Base-by-base conservation (phyloP, 768 basidiomycete species). In the Calocybe cyanea region DNA sequence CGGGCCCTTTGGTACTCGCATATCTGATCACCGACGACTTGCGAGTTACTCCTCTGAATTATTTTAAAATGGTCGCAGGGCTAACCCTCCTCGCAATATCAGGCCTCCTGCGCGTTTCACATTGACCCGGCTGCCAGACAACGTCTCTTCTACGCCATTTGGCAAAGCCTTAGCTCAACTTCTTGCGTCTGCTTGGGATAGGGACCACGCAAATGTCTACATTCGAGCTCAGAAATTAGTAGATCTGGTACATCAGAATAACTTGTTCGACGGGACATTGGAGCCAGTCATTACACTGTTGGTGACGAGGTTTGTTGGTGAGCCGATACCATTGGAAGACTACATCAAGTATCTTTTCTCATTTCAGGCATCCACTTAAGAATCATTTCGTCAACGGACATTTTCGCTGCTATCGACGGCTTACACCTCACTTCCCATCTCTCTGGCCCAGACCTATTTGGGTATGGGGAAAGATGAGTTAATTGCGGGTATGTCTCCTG, bases 11-110 rank as follows among this genome's bases (percentile, higher is more conserved):
- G 24, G 77, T 85, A 17, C 71, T 89, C 10, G 72, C 76, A 4
- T 83, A 86, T 63, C 67, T 87, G 34, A 81, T 82, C 34, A 45
- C 73, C 32, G 79, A 87, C 53, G 72, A 85, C 47, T 57, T 81
- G 86, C 83, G 54, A 57, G 83, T 63, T 5, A 8, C 14, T 17
- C 14, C 3, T 15, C 15, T 21, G 13, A 20, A 41, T 18, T 1
- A n/a, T 13, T 7, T 14, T 30, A 47, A 32, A 11, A 15, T 24
- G 40, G n/a, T n/a, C n/a, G n/a, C n/a, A n/a, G n/a, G 15, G 4
- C 25, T 42, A 21, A 42, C 28, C n/a, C 23, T 21, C 17, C 17
- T 30, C n/a, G 10, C 17, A 32, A n/a, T 21, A n/a, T 20, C 17
- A 87, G 86, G 15, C 66, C 80, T 33, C 73, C 78, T 40, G 85